These are phyloP conservation scores for Kockiozyma suomiensis DNA, from an alignment of 805 yeast genomes.

Conservation along the genomic window DNA sequence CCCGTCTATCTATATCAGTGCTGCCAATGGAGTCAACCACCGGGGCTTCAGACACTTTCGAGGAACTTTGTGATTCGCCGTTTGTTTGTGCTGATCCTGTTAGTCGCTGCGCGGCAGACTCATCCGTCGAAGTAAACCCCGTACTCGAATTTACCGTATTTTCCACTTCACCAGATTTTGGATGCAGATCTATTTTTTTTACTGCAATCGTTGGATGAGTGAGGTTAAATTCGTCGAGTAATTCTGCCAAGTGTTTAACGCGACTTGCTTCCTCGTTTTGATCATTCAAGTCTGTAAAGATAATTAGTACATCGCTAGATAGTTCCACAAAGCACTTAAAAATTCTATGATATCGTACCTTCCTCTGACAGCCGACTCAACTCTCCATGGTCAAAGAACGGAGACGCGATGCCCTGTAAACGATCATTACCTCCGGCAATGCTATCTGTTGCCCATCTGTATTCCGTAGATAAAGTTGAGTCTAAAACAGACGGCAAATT, in stretches of 20 bases:
- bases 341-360: neutral
- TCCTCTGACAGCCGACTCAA: conserved; percentile 14
- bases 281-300: neutral
- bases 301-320: too few relatives aligned
- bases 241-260: conserved; percentile 19
- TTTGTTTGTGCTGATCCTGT: too few relatives aligned
- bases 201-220: conserved; percentile 3
- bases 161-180: neutral
- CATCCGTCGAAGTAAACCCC: neutral
- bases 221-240: conserved; percentile 21
- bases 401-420: neutral
- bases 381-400: conserved; percentile 14
- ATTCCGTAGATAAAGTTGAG: conserved; percentile 22
- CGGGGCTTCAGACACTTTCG: too few relatives aligned
- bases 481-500: conserved; percentile 16
- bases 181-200: neutral
- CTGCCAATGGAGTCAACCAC: too few relatives aligned
- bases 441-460: conserved; percentile 29
- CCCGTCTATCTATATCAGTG: too few relatives aligned
- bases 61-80: too few relatives aligned
- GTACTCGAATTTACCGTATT: neutral
- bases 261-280: conserved; percentile 4
- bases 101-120: neutral
- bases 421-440: conserved; percentile 11
- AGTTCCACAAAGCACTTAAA: neutral